Base-by-base conservation (phyloP, 129 eudicot species). In the Centrapalus pauciflorus region DNA sequence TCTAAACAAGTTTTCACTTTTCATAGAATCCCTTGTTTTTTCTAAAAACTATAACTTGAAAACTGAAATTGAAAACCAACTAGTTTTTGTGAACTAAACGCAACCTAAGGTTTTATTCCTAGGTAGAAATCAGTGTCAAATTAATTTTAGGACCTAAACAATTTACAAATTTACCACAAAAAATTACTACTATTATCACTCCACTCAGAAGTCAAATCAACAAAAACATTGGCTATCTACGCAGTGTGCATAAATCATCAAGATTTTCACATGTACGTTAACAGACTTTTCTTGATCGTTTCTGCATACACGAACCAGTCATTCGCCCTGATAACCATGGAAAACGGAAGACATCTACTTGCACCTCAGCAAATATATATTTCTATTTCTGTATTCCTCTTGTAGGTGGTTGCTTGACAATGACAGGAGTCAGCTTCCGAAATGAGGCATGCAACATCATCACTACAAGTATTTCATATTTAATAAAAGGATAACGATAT, bases 391-490 rank as follows among this genome's bases (percentile, higher is more conserved):
- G 62, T 82, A 84, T 85, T 72, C 81, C 86, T 54, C 62, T 68
- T n/a, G 75, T 26, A 45, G 87, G 66, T 70, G 79, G 94, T 63
- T 81, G n/a, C n/a, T n/a, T n/a, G n/a, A n/a, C n/a, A n/a, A n/a
- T 91, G 56, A 80, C 81, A 20, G 96, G 90, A 46, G 89, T 85
- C 77, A 92, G 81, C 81, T 85, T 92, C 78, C 96, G 89, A 67
- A 85, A 85, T 21, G 98, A 85, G 23, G 98, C 96, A 65, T 92
- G 98, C 67, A 92, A 57, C 68, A 92, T 78, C 89, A 84, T 75
- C 38, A 74, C 98, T 92, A 79, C 61, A 71, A 51, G 40, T 4
- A 58, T 27, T 55, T 26, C 32, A 5, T n/a, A 17, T 14, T 55
- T 73, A n/a, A 74, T 40, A 55, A 38, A 64, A 2, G 3, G 3